Evolutionary conservation across 768 basidiomycete genomes (phyloP), one percentile per base, ranked within the genome.

Genomic region (Xerocomellus dryophilus): DNA sequence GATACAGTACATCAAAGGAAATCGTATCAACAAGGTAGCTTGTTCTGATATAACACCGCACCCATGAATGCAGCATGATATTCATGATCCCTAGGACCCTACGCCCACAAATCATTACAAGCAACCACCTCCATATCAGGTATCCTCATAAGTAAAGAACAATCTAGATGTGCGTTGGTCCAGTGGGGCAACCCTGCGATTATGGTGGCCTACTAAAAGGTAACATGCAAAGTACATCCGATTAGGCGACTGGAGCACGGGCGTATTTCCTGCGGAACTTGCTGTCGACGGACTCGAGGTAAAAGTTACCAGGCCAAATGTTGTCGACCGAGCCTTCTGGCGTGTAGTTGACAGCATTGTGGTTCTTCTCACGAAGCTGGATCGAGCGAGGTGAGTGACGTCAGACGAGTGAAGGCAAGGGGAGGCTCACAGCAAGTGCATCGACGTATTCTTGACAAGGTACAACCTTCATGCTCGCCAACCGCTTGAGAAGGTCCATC

Each of bases 281-380:
- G 64, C 78, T 75, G 74, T 98, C 97, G 64, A 96, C 86, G 67
- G 78, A 81, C 58, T 87, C 86, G 61, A 99, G 88, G 81, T 98
- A 98, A 78, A 88, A 98, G 18, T 88, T 78, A 42, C 94, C 94
- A 4, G 90, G 86, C 90, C 92, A 94, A 71, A 99, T 88, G 80
- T 97, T 88, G 57, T 94, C 90, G 54, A 94, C 71, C 21, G 84
- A 85, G 43, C 97, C 97, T 47, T 82, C 79, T 12, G 97, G 97
- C 4, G 81, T 81, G 77, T 90, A 99, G 61, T 84, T 78, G 23
- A 79, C 83, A 15, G 91, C 84, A 64, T 95, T 96, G 80, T 98
- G 94, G 80, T 95, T 96, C 75, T 90, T 86, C 76, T 98, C 96
- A 39, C 96, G 91, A 47, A 98, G 85, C 94, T 95, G 61, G 12